Evolutionary conservation across 2,329 filamentous ascomycete genomes (phyloP).

Genomic region (Neospermospora avenae): DNA sequence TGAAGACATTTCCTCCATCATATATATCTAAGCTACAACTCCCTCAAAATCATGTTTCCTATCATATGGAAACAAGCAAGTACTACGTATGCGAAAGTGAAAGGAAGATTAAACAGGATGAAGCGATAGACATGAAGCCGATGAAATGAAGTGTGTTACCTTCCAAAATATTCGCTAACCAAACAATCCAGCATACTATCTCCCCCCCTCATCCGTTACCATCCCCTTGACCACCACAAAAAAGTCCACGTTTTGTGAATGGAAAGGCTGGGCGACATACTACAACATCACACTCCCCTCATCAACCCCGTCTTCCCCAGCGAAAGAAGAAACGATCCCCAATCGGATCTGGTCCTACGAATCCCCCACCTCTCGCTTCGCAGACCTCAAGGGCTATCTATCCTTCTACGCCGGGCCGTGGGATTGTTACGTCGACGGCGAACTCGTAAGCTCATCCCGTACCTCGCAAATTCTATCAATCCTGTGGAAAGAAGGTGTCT

Average conservation of each 20-base stretch:
- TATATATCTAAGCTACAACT: too few species aligned
- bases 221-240: constrained; percentile 45
- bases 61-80: too few species aligned
- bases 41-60: too few species aligned
- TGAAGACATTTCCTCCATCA: neutral
- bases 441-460: too few species aligned
- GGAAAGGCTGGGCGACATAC: constrained; percentile 59
- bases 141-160: too few species aligned
- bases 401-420: constrained; percentile 60
- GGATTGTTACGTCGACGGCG: constrained; percentile 61
- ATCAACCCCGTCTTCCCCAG: constrained; percentile 17
- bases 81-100: too few species aligned
- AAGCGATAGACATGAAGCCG: too few species aligned
- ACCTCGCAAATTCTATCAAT: too few species aligned
- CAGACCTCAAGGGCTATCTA: constrained; percentile 51
- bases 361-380: constrained; percentile 49
- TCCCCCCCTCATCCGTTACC: constrained; percentile 49
- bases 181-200: constrained; percentile 50
- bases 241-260: constrained; percentile 52
- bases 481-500: too few species aligned
- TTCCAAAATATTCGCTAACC: too few species aligned
- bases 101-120: too few species aligned
- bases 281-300: constrained; percentile 40
- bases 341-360: constrained; percentile 60
- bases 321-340: constrained; percentile 37